phyloP scores from a whole-genome alignment of 225 moss, liverwort and hornwort species.

The Takakia lepidozioides region DNA sequence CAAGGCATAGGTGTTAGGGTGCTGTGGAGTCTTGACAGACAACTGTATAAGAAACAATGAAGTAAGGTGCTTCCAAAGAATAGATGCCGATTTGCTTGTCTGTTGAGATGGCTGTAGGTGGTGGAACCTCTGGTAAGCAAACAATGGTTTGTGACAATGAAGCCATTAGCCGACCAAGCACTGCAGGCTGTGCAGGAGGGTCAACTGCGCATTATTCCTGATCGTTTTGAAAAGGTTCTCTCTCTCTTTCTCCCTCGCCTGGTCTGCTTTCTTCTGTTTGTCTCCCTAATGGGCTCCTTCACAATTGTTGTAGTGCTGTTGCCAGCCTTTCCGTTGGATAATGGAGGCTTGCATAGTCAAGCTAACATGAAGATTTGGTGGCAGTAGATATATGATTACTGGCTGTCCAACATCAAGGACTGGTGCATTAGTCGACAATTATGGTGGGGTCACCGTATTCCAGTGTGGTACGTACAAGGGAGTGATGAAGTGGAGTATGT shows the following conservation, averaged over 20 bases:
- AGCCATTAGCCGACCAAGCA: slow-evolving; percentile 72
- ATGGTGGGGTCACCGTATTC: slow-evolving; percentile 94
- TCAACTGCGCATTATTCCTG: slow-evolving; percentile 70
- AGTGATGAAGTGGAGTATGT: slow-evolving; percentile 59
- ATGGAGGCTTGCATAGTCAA: not conserved
- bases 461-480: slow-evolving; percentile 79
- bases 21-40: too few species aligned
- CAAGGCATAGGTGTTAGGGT: too few species aligned
- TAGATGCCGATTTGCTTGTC: too few species aligned
- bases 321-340: too few species aligned
- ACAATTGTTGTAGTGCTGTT: too few species aligned
- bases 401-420: slow-evolving; percentile 89
- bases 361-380: slow-evolving; percentile 12
- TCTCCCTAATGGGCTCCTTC: not conserved
- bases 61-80: too few species aligned
- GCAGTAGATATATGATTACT: slow-evolving; percentile 75
- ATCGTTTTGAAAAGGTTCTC: slow-evolving; percentile 86
- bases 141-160: slow-evolving; percentile 87
- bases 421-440: slow-evolving; percentile 96
- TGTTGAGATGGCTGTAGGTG: slow-evolving; percentile 38
- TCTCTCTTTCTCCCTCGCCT: not conserved
- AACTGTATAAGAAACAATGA: too few species aligned
- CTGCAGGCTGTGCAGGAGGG: slow-evolving; percentile 60
- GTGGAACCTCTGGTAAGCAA: slow-evolving; percentile 90
- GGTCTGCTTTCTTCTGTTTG: not conserved